Evolutionary conservation across 1,284 basidiomycete species (phyloP), one percentile per base, ranked within the genome.

Genomic region (Macrocystidia cucumis): DNA sequence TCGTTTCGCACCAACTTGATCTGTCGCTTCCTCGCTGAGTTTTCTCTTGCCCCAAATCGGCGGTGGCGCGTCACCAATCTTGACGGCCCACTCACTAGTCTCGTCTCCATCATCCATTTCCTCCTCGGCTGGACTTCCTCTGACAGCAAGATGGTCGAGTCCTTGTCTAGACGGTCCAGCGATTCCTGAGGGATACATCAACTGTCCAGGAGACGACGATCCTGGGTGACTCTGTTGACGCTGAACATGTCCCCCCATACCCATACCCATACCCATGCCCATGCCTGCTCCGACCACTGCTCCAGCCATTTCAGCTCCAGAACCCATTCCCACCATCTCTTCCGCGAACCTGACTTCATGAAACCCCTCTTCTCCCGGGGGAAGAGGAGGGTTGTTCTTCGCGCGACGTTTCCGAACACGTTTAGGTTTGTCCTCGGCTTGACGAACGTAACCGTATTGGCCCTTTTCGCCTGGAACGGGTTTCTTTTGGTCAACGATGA

Each of bases 391-490:
- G 1, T 42, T 29, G 5, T 45, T 47, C 40, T 62, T 68, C 19
- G 38, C 38, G 14, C 58, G 62, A 48, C 66, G 77, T 54, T 67
- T 79, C 38, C 76, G 62, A 8, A 55, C 44, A 18, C 71, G 71
- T 51, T 72, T 82, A 1, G 63, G 62, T 50, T 75, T 82, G 45
- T 74, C 76, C 44, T 83, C 80, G 0, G 75, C 60, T 45, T 74
- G 70, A 13, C 83, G 77, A 32, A 85, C 78, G 42, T 82, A 85
- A 20, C 80, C 80, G 44, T 84, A 83, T 43, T 84, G 82, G 0
- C 81, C 82, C 48, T 83, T 80, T 53, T 82, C 81, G 14, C 79
- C 79, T 9, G 65, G 68, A 2, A 59, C 55, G 1, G 77, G 75
- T 44, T 76, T 81, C 51, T 72, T 78, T 49, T 78, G 67, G 22